phyloP scores from a whole-genome alignment of 116 monocot species.

The Trichopus zeylanicus region DNA sequence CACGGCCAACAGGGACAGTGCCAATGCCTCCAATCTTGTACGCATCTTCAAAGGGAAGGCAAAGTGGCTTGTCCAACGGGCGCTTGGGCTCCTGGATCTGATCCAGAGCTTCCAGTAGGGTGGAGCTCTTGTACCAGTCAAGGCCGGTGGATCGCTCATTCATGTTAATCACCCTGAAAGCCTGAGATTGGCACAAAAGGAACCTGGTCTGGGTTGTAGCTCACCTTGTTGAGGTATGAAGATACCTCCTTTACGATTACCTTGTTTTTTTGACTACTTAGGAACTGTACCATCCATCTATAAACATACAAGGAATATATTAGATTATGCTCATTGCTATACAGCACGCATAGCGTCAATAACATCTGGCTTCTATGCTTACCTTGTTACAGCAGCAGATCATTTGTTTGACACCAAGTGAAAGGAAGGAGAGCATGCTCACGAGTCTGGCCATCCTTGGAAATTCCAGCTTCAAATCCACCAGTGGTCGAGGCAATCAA shows the following conservation, averaged over 20 bases:
- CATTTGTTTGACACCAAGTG: slow-evolving; percentile 33
- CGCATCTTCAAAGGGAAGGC: slow-evolving; percentile 32
- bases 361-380: not conserved
- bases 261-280: slow-evolving; percentile 29
- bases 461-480: too few species aligned
- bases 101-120: too few species aligned
- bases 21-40: slow-evolving; percentile 45
- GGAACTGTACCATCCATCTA: slow-evolving; percentile 40
- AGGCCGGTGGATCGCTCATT: slow-evolving; percentile 36
- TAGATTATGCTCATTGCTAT: not conserved
- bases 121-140: slow-evolving; percentile 38
- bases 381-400: too few species aligned
- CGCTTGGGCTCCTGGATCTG: slow-evolving; percentile 28
- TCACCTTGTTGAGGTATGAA: slow-evolving; percentile 37
- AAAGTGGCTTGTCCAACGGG: slow-evolving; percentile 29
- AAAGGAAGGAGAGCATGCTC: slow-evolving; percentile 36
- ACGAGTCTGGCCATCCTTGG: slow-evolving; percentile 34
- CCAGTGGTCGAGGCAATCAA: slow-evolving; percentile 32
- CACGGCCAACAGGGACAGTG: too few species aligned
- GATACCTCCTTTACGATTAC: slow-evolving; percentile 37
- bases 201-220: slow-evolving; percentile 38
- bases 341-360: not conserved
- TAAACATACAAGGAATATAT: not conserved
- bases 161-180: too few species aligned
- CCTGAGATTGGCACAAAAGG: slow-evolving; percentile 36